Conservation (phyloP, 2,329 filamentous ascomycete genomes). For the Cytospora piceae region DNA sequence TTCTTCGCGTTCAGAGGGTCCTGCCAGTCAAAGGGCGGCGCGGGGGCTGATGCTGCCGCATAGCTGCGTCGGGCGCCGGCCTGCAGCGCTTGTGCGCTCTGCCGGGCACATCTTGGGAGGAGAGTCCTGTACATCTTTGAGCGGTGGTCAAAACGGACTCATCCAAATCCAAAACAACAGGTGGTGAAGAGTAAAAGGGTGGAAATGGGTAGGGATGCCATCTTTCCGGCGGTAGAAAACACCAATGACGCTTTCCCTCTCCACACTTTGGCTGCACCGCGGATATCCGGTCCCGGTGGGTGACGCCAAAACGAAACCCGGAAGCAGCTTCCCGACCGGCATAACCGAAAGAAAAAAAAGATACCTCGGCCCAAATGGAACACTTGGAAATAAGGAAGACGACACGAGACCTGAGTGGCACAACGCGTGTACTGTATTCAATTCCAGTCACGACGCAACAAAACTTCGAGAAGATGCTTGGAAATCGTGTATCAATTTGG, state of each 20-base stretch:
- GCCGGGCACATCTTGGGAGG: slow-evolving; percentile 26
- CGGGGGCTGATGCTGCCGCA: slow-evolving; percentile 36
- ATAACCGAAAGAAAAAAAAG: background rate
- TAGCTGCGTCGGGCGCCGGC: slow-evolving; percentile 28
- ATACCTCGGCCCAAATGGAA: slow-evolving; percentile 1
- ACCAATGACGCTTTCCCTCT: slow-evolving; percentile 1
- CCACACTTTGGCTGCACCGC: slow-evolving; percentile 1
- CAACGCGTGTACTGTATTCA: background rate
- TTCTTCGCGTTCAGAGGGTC: slow-evolving; percentile 79
- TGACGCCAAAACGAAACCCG: slow-evolving; percentile 16
- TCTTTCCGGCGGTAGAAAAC: slow-evolving; percentile 4
- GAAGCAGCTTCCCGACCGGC: no score
- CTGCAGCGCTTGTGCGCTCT: slow-evolving; percentile 21
- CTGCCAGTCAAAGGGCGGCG: slow-evolving; percentile 79
- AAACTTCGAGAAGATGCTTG: background rate
- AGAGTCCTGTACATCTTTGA: slow-evolving; percentile 27
- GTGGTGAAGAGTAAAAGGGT: background rate
- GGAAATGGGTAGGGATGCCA: background rate
- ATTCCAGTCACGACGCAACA: background rate
- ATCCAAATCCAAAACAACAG: background rate
- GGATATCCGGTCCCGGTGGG: slow-evolving; percentile 20
- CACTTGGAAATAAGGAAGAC: background rate
- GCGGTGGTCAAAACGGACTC: slow-evolving; percentile 14
- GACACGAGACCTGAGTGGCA: background rate
- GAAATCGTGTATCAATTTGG: background rate